phyloP scores from a whole-genome alignment of 1,284 basidiomycete genomes.

The Acaromyces ingoldii region DNA sequence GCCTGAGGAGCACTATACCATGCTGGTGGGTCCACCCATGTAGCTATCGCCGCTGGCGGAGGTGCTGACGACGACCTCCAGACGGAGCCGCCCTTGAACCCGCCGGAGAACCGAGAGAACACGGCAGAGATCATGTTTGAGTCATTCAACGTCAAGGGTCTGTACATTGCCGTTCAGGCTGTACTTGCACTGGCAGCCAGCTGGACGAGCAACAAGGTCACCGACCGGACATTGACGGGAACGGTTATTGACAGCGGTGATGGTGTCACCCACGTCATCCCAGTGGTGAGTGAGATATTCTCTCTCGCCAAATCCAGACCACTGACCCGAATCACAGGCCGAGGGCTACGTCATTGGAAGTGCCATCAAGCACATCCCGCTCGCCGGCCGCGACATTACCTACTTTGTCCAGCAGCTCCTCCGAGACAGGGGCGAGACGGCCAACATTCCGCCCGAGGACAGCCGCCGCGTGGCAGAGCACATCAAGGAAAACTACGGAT shows the following conservation, averaged over 20 bases:
- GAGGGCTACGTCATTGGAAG: slow-evolving; percentile 99
- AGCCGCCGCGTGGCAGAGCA: slow-evolving; percentile 84
- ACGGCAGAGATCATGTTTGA: slow-evolving; percentile 99
- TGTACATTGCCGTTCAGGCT: slow-evolving; percentile 98
- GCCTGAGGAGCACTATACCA: slow-evolving; percentile 97
- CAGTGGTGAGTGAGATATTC: slow-evolving; percentile 60
- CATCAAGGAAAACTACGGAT: slow-evolving; percentile 92
- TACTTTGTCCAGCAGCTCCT: slow-evolving; percentile 95
- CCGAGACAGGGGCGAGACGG: slow-evolving; percentile 89
- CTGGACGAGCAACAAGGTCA: slow-evolving; percentile 89
- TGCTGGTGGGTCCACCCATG: slow-evolving; percentile 66
- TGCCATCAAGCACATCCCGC: slow-evolving; percentile 98
- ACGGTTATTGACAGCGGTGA: slow-evolving; percentile 99
- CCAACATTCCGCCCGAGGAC: slow-evolving; percentile 89
- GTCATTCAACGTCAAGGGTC: slow-evolving; percentile 94
- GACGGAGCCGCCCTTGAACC: slow-evolving; percentile 95
- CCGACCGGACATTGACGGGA: slow-evolving; percentile 88
- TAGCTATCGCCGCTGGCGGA: not conserved
- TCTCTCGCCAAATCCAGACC: not conserved
- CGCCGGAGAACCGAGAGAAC: slow-evolving; percentile 97
- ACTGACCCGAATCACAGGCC: slow-evolving; percentile 51
- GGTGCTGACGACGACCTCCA: slow-evolving; percentile 3
- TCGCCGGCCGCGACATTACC: slow-evolving; percentile 94
- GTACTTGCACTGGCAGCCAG: slow-evolving; percentile 97
- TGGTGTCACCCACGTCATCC: slow-evolving; percentile 96